Conservation (phyloP, 2,329 filamentous ascomycete genomes). For the Ustulina deusta region DNA sequence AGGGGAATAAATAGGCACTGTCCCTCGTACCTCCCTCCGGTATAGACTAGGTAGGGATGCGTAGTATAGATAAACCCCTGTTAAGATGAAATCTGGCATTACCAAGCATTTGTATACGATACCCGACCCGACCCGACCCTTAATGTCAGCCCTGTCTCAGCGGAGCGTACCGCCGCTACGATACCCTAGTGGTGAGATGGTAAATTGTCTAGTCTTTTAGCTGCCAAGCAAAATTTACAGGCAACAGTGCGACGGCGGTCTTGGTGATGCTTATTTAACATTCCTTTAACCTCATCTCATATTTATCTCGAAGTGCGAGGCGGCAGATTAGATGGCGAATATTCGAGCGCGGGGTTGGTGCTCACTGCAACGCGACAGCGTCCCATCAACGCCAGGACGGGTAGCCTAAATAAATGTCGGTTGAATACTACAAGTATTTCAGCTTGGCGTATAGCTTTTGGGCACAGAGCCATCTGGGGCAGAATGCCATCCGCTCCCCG, state of each 20-base stretch:
- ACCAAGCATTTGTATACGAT: too few relatives aligned
- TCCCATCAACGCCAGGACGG: neutral
- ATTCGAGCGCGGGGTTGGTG: neutral
- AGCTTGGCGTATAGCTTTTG: slow-evolving; percentile 11
- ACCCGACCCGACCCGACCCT: neutral
- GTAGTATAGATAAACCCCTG: too few relatives aligned
- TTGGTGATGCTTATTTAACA: neutral
- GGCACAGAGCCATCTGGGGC: neutral
- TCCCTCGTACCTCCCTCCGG: too few relatives aligned
- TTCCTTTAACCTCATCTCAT: neutral
- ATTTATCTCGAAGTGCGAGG: neutral
- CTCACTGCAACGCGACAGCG: neutral
- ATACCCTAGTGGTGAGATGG: too few relatives aligned
- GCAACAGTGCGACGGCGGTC: neutral
- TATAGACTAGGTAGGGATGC: too few relatives aligned
- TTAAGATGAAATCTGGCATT: too few relatives aligned
- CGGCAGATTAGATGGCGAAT: neutral
- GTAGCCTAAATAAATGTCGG: slow-evolving; percentile 17
- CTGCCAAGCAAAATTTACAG: too few relatives aligned
- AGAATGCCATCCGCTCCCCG: neutral
- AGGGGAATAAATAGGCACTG: too few relatives aligned
- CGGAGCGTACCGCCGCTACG: too few relatives aligned
- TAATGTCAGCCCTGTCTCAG: neutral
- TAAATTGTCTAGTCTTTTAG: too few relatives aligned
- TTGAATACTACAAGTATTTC: neutral